These are phyloP conservation scores for Cladosporium austrohemisphaericum DNA, from an alignment of 2,329 filamentous ascomycete genomes.

Conservation along the genomic window DNA sequence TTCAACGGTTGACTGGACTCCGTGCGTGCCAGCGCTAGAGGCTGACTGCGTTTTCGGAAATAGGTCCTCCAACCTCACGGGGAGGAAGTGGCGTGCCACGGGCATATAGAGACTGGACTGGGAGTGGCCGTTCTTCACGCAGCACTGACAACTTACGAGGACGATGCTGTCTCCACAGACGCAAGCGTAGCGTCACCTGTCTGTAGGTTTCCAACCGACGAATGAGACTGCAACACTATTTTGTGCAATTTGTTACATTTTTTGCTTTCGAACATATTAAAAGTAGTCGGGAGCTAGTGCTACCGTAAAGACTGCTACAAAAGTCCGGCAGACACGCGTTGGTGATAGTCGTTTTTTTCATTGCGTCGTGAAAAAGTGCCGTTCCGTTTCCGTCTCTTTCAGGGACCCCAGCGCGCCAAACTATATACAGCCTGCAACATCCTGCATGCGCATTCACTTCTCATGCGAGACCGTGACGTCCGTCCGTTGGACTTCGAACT, in stretches of 20 bases:
- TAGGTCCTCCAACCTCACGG: neutral
- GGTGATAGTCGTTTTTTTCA: too few species aligned
- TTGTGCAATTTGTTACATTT: neutral
- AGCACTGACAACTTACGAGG: neutral
- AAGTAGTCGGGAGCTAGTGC: too few species aligned
- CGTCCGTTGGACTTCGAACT: neutral
- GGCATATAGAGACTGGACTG: neutral
- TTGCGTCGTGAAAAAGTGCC: neutral
- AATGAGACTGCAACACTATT: neutral
- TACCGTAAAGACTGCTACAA: too few species aligned
- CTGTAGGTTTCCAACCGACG: neutral
- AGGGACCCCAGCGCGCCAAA: neutral
- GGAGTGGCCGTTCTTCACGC: neutral
- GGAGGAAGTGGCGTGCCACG: too few species aligned
- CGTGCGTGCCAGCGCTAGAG: neutral
- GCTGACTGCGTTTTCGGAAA: neutral
- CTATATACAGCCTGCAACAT: neutral
- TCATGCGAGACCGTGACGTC: conserved; percentile 9
- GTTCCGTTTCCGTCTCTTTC: neutral
- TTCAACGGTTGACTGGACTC: conserved; percentile 17
- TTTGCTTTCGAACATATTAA: too few species aligned
- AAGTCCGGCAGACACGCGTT: too few species aligned
- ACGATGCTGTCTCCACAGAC: neutral
- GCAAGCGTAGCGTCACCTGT: neutral
- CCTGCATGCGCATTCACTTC: neutral